Evolutionary conservation across 2,329 filamentous ascomycete genomes (phyloP).

Genomic region (Hypoxylon sp.): DNA sequence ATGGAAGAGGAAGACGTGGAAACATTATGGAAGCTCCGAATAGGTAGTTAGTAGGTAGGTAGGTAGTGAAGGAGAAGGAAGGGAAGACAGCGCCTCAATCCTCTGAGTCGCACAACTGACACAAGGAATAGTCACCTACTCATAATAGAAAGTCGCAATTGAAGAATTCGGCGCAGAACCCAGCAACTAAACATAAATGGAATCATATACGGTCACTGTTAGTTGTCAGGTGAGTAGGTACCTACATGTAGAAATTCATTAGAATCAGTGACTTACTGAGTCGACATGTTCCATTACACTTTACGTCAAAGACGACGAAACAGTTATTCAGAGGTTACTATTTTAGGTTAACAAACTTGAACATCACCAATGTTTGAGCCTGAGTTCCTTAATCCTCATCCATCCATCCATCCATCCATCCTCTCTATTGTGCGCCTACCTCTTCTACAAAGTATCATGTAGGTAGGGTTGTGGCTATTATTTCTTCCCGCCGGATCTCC

Average conservation of each 20-base stretch:
- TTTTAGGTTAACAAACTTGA: constrained; percentile 13
- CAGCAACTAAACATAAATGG: constrained; percentile 5
- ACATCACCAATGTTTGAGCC: constrained; percentile 29
- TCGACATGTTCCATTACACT: too few species aligned
- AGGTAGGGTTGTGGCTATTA: neutral
- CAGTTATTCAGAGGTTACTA: constrained; percentile 16
- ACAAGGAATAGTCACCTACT: constrained; percentile 16
- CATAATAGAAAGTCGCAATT: constrained; percentile 6
- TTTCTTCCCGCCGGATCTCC: constrained; percentile 3
- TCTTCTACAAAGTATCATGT: constrained; percentile 2
- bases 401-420: too few species aligned
- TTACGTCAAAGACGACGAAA: too few species aligned
- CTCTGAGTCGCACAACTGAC: constrained; percentile 9
- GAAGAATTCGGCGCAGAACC: constrained; percentile 8
- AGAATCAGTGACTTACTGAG: too few species aligned
- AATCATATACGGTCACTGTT: too few species aligned
- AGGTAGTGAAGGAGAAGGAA: constrained; percentile 5
- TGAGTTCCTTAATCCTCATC: constrained; percentile 29
- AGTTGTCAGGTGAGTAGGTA: constrained; percentile 5
- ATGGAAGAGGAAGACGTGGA: too few species aligned
- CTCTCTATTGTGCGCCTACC: too few species aligned
- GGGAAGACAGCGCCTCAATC: constrained; percentile 23
- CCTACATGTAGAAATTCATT: too few species aligned
- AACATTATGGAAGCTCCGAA: too few species aligned
- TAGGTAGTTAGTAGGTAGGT: constrained; percentile 4